phyloP scores from a whole-genome alignment of 148 eudicot species.

The Camellia granthamiana region DNA sequence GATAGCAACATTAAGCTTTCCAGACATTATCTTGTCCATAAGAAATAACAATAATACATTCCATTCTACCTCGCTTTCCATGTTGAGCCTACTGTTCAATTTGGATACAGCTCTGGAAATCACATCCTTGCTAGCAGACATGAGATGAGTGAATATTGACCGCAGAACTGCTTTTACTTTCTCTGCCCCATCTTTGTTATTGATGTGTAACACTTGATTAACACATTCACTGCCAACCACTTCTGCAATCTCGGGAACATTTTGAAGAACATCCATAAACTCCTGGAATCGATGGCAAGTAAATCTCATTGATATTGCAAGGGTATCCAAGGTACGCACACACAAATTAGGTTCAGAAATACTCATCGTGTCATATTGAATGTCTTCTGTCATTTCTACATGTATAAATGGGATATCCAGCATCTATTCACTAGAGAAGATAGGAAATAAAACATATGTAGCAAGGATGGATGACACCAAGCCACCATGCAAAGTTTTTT shows the following conservation, averaged over 20 bases:
- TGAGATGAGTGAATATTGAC: constrained; percentile 61
- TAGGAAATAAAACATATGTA: background rate
- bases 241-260: constrained; percentile 74
- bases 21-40: background rate
- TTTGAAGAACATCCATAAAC: constrained; percentile 55
- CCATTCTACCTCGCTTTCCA: constrained; percentile 46
- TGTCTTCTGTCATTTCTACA: background rate
- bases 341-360: background rate
- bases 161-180: constrained; percentile 48
- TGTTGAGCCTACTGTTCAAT: constrained; percentile 56
- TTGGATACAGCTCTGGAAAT: constrained; percentile 50
- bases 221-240: constrained; percentile 57
- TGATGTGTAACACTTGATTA: constrained; percentile 42
- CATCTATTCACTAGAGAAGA: background rate
- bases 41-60: background rate
- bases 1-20: background rate
- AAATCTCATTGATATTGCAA: background rate
- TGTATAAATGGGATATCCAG: background rate
- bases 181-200: constrained; percentile 45
- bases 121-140: constrained; percentile 69
- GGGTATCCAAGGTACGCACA: background rate
- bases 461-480: background rate
- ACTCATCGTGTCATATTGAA: background rate
- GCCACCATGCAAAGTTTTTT: background rate
- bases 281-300: constrained; percentile 43